phyloP scores from a whole-genome alignment of 306 rosid species.

The Prunus mume region DNA sequence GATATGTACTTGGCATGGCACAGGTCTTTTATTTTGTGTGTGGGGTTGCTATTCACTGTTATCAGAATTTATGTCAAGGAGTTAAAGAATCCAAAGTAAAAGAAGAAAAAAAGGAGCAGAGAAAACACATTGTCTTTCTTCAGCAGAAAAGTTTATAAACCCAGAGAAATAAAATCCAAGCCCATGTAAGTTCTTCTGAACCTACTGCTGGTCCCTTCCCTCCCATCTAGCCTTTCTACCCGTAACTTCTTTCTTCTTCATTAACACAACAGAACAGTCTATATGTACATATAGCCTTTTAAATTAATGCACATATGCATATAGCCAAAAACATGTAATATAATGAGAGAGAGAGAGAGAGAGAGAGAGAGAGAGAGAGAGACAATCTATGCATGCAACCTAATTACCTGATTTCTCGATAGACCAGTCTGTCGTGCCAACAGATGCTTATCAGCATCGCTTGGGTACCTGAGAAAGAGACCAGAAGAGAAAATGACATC shows the following conservation, averaged over 20 bases:
- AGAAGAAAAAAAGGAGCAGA: neutral
- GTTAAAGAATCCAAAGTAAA: conserved; percentile 33
- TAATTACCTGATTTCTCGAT: conserved; percentile 80
- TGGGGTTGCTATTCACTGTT: conserved; percentile 23
- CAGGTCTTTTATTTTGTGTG: conserved; percentile 26
- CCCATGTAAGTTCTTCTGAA: conserved; percentile 43
- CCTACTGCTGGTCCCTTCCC: conserved; percentile 51
- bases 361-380: conserved; percentile 11
- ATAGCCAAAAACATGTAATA: neutral
- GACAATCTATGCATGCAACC: neutral
- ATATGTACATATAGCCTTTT: neutral
- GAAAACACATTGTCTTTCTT: conserved; percentile 36
- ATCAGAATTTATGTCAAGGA: conserved; percentile 48
- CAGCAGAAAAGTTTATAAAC: conserved; percentile 30
- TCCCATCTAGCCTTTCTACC: neutral
- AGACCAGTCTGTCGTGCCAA: conserved; percentile 91
- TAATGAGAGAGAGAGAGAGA: neutral
- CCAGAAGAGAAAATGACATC: conserved; percentile 64
- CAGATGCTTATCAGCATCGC: conserved; percentile 96
- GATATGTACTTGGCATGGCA: conserved; percentile 41
- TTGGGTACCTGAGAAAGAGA: conserved; percentile 94
- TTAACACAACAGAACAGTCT: neutral
- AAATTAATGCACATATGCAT: neutral
- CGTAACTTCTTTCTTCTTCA: neutral
- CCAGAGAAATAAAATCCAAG: conserved; percentile 37